phyloP scores from a whole-genome alignment of 1,139 yeast species.

The Geotrichum histeridarum region DNA sequence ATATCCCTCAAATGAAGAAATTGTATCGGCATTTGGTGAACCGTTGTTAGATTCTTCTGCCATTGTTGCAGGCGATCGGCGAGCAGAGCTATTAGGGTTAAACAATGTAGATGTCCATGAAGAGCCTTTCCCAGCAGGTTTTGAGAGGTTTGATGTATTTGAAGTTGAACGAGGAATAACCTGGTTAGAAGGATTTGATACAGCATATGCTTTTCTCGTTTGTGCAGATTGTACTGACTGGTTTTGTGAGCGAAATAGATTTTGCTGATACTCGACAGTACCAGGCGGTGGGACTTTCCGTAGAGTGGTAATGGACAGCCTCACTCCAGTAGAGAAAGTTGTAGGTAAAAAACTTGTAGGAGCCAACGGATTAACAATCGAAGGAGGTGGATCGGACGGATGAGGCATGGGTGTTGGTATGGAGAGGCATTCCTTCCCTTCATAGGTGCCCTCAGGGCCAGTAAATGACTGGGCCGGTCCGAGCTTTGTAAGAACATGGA shows the following conservation, averaged over 20 bases:
- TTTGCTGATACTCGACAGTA: conserved; percentile 10
- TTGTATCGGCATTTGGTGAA: background rate
- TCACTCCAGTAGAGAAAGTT: conserved; percentile 30
- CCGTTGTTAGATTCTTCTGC: background rate
- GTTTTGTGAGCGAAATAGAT: conserved; percentile 8
- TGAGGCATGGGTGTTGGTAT: conserved; percentile 38
- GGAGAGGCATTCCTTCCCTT: conserved; percentile 32
- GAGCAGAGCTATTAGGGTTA: background rate
- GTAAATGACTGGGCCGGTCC: conserved; percentile 25
- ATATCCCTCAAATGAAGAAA: background rate
- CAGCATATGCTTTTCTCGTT: background rate
- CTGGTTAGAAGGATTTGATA: background rate
- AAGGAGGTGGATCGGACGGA: conserved; percentile 37
- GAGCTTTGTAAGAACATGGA: conserved; percentile 27
- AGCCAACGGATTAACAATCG: conserved; percentile 36
- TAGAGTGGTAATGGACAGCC: conserved; percentile 23
- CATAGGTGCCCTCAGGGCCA: conserved; percentile 35
- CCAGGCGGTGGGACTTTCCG: conserved; percentile 17
- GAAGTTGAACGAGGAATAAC: background rate
- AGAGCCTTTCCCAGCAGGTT: conserved; percentile 1
- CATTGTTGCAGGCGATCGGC: background rate
- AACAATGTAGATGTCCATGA: conserved; percentile 6
- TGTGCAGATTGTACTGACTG: too few species aligned
- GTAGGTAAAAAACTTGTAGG: conserved; percentile 33
- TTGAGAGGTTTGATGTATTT: background rate